Base-by-base conservation (phyloP, 768 basidiomycete species). In the Leccinum ochraceum region DNA sequence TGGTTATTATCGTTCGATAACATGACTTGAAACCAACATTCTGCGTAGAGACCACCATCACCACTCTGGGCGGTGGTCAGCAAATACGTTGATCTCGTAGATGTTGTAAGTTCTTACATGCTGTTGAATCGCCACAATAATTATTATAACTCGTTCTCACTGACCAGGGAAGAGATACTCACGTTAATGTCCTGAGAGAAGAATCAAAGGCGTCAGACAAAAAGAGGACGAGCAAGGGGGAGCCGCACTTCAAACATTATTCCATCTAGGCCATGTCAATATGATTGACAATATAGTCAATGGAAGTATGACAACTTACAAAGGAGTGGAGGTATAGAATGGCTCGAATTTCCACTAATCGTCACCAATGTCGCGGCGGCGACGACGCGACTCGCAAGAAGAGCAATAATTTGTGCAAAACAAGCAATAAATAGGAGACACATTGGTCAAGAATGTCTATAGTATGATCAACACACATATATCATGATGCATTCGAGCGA, bases 41-140 rank as follows among this genome's bases (percentile, higher is more conserved):
- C 86, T 2, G 79, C 86, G 58, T 88, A 87, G 16, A 88, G 69
- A 3, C 86, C 86, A 30, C 86, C 86, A 62, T 87, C 86, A 22
- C 84, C 84, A 59, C 85, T 86, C 84, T 87, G 51, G 24, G 7
- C 54, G 4, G 53, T 42, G 26, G 67, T 69, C 61, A 73, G 68
- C 17, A 62, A 9, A 58, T 17, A 5, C 48, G 10, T 13, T 6
- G 14, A 4, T 14, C 17, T 36, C 13, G 51, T 6, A 6, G n/a
- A 30, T 14, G 4, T 42, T 42, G 17, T n/a, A 50, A 3, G 5
- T 16, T 39, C 14, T 68, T 69, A 78, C 78, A 66, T 76, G 72
- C 76, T 79, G 64, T 39, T 49, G 20, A 37, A 60, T 24, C 17
- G 1, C 5, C 17, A 56, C 56, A 9, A 42, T 42, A 3, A 8